Conservation (phyloP, 768 basidiomycete genomes). For the Obba rivulosa region DNA sequence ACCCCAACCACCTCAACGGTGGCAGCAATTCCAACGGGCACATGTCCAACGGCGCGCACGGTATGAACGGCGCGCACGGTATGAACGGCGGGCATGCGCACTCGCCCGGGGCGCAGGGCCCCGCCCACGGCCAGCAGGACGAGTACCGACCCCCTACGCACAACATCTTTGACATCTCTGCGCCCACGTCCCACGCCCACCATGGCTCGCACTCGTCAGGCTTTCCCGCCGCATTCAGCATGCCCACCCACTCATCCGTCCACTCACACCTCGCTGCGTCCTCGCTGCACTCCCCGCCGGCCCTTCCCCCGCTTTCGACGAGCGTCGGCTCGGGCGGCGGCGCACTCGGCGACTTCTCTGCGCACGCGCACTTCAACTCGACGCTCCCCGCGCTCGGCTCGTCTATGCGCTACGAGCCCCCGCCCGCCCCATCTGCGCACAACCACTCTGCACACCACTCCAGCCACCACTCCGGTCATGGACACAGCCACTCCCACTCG, state of each 20-base stretch:
- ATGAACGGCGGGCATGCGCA: too few relatives aligned
- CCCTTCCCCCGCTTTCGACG: slow-evolving; percentile 9
- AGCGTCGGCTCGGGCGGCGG: not conserved
- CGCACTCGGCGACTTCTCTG: slow-evolving; percentile 24
- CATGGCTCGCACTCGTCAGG: too few relatives aligned
- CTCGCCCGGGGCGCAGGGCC: not conserved
- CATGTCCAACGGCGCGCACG: too few relatives aligned
- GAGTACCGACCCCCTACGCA: slow-evolving; percentile 38
- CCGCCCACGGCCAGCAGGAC: slow-evolving; percentile 11
- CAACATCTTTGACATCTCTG: slow-evolving; percentile 62
- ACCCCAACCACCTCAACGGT: slow-evolving; percentile 20
- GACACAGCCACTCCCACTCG: slow-evolving; percentile 17
- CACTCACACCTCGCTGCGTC: slow-evolving; percentile 5
- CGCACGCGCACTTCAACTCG: slow-evolving; percentile 29
- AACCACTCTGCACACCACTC: slow-evolving; percentile 13
- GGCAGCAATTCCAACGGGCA: too few relatives aligned
- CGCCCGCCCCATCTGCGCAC: slow-evolving; percentile 14
- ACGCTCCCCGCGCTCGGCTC: slow-evolving; percentile 30
- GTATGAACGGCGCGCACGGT: too few relatives aligned
- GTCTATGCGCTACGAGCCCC: slow-evolving; percentile 30
- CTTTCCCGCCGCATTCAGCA: slow-evolving; percentile 13
- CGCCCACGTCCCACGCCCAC: slow-evolving; percentile 35
- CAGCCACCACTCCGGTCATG: slow-evolving; percentile 13
- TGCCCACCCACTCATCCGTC: slow-evolving; percentile 24
- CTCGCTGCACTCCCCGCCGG: slow-evolving; percentile 15